Conservation (phyloP, 2,329 filamentous ascomycete species). For the Didymella arachidicola region DNA sequence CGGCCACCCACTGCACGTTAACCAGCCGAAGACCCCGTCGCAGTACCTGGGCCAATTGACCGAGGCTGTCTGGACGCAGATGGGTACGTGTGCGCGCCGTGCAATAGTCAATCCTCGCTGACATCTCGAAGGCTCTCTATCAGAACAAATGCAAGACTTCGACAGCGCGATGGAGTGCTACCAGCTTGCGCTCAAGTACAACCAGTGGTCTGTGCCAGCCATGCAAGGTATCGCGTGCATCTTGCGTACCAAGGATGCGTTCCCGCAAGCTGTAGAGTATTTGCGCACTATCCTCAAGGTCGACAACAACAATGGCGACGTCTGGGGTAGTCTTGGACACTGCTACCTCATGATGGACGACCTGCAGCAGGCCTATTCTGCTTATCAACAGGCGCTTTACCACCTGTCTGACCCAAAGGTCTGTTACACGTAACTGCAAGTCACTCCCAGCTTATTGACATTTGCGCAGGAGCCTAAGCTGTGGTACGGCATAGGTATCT, state of each 20-base stretch:
- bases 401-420: conserved; percentile 94
- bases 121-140: conserved; percentile 72
- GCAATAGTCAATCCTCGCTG: conserved; percentile 29
- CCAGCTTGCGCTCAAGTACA: conserved; percentile 86
- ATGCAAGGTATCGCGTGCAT: conserved; percentile 96
- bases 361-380: conserved; percentile 92
- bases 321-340: conserved; percentile 96
- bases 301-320: conserved; percentile 88
- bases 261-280: conserved; percentile 92
- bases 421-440: conserved; percentile 20
- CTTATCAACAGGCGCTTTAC: conserved; percentile 94
- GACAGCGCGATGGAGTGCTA: conserved; percentile 92
- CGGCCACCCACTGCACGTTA: conserved; percentile 62
- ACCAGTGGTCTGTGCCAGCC: conserved; percentile 84
- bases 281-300: conserved; percentile 89
- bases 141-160: conserved; percentile 85
- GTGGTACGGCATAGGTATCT: conserved; percentile 98
- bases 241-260: conserved; percentile 89
- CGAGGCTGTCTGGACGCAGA: conserved; percentile 88
- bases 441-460: conserved; percentile 11
- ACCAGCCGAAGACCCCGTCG: conserved; percentile 69
- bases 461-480: conserved; percentile 81
- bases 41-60: conserved; percentile 82
- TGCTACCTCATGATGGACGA: conserved; percentile 99
- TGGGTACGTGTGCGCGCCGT: conserved; percentile 68